Evolutionary conservation across 2,329 filamentous ascomycete species (phyloP).

Genomic region (Exophiala phaeomuriformis): DNA sequence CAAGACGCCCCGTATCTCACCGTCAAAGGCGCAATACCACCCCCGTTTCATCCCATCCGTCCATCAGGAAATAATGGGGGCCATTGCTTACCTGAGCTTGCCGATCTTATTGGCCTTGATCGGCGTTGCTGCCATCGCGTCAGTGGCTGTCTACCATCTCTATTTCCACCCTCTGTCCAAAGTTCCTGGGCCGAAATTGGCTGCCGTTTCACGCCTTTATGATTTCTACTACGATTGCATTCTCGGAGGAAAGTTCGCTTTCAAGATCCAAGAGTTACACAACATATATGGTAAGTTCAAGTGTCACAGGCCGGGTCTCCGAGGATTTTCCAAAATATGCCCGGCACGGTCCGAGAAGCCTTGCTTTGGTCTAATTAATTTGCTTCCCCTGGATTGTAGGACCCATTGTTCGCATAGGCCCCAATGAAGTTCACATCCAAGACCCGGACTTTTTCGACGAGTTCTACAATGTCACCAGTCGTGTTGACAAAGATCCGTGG

Average conservation of each 20-base stretch:
- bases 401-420: conserved; percentile 25
- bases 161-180: conserved; percentile 23
- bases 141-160: conserved; percentile 23
- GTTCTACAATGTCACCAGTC: conserved; percentile 22
- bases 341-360: no score
- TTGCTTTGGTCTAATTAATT: conserved; percentile 4
- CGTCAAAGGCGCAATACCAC: no score
- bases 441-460: conserved; percentile 26
- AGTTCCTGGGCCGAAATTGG: conserved; percentile 22
- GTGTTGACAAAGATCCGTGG: conserved; percentile 23
- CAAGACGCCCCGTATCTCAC: no score
- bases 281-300: conserved; percentile 31
- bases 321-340: no score
- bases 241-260: conserved; percentile 31
- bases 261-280: conserved; percentile 34
- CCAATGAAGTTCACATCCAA: conserved; percentile 24
- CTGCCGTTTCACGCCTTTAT: conserved; percentile 30
- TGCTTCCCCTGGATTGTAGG: conserved; percentile 15
- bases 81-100: conserved; percentile 5
- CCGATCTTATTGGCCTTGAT: conserved; percentile 4
- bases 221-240: conserved; percentile 34
- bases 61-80: background rate
- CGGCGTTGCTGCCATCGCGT: conserved; percentile 15
- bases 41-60: no score
- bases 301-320: no score